Percentiles rank a stretch among this genome's conserved stretches.
These are phyloP conservation scores for Nicotiana rustica DNA, from an alignment of 305 asterid species.

Conservation along the genomic window DNA sequence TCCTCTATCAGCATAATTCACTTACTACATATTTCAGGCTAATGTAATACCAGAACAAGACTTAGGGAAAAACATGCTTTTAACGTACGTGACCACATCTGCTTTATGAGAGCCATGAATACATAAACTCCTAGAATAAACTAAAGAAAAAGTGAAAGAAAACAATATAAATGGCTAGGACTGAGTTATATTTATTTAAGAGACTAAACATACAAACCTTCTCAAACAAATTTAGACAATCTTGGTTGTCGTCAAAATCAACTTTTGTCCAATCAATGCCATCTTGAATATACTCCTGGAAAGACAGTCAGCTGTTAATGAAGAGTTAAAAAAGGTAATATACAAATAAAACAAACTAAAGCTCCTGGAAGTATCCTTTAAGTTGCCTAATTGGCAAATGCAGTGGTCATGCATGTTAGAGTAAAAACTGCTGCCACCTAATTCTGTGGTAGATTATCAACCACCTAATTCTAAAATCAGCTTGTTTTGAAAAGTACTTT, in stretches of 20 bases:
- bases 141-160: conserved; percentile 8
- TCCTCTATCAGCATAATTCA: conserved; percentile 16
- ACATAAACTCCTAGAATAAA: neutral
- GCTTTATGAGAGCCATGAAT: neutral
- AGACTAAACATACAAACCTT: conserved; percentile 57
- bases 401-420: conserved; percentile 24
- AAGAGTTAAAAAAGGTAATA: conserved; percentile 24
- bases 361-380: conserved; percentile 23
- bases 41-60: conserved; percentile 23
- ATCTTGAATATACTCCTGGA: conserved; percentile 94
- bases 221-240: conserved; percentile 92
- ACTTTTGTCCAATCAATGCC: conserved; percentile 98
- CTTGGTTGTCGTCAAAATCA: conserved; percentile 97
- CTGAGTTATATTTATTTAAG: neutral
- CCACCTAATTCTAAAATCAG: neutral
- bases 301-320: conserved; percentile 32
- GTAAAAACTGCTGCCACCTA: conserved; percentile 24
- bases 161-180: conserved; percentile 24
- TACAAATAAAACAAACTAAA: conserved; percentile 29
- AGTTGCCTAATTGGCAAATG: conserved; percentile 16
- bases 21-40: conserved; percentile 22
- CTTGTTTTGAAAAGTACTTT: too few species aligned
- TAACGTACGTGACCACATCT: conserved; percentile 2
- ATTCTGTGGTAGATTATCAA: conserved; percentile 2
- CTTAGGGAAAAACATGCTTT: conserved; percentile 10